A percentile compares a stretch with the other conserved stretches of the same genome.
These are phyloP conservation scores for Isoetes taiwanensis DNA, from an alignment of 75 land plant genomes.

Conservation along the genomic window DNA sequence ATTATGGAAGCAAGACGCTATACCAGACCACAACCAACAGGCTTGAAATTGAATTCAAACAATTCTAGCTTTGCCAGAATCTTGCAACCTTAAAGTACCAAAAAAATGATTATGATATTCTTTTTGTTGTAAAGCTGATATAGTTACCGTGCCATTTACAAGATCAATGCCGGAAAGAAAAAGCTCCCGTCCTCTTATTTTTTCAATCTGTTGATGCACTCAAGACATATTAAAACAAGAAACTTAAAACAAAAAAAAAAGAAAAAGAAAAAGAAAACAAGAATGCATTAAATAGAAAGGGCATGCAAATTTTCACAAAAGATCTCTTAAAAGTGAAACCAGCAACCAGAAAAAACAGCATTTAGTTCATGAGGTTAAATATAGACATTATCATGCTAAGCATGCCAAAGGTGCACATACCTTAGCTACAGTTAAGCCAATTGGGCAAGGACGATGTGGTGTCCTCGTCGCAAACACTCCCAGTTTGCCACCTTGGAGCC, in stretches of 20 bases:
- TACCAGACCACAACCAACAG: background rate
- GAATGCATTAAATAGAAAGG: background rate
- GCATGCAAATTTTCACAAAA: background rate
- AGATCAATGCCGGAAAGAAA: slow-evolving; percentile 92
- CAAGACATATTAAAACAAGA: slow-evolving; percentile 1
- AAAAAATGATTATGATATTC: background rate
- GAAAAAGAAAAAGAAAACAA: background rate
- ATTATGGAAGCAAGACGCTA: background rate
- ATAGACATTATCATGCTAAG: background rate
- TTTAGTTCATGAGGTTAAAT: background rate
- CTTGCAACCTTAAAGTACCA: background rate
- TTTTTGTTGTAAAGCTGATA: background rate
- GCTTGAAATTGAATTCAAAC: background rate
- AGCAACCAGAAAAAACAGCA: background rate
- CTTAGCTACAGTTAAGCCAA: slow-evolving; percentile 96
- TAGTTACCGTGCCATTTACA: slow-evolving; percentile 93
- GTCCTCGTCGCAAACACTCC: slow-evolving; percentile 97
- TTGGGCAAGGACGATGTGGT: slow-evolving; percentile 95
- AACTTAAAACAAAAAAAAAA: background rate
- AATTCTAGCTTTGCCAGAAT: too few relatives aligned
- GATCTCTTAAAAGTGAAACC: background rate
- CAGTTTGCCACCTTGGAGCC: slow-evolving; percentile 70
- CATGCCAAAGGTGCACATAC: slow-evolving; percentile 14
- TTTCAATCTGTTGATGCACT: slow-evolving; percentile 52
- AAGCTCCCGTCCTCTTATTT: slow-evolving; percentile 49